Evolutionary conservation across 2,329 filamentous ascomycete genomes (phyloP).

Genomic region (Aureobasidium namibiae): DNA sequence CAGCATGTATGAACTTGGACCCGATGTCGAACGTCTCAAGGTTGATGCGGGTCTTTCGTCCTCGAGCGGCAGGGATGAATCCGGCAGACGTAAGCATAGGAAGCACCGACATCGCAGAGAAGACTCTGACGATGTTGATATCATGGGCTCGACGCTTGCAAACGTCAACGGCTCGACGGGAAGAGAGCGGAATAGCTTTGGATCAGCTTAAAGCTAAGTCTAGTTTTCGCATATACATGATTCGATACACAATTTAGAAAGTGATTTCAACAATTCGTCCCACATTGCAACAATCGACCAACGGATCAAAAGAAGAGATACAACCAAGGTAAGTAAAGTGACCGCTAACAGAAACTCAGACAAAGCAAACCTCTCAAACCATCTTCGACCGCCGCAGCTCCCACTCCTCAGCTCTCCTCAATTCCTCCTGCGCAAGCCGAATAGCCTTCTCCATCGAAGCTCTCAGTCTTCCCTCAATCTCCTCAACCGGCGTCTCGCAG

Average conservation of each 20-base stretch:
- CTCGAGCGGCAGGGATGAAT: not conserved
- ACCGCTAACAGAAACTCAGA: not conserved
- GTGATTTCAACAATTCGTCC: not conserved
- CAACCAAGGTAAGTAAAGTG: not conserved
- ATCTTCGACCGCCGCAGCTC: slow-evolving; percentile 26
- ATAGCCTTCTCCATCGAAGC: slow-evolving; percentile 25
- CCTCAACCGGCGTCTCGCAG: slow-evolving; percentile 45
- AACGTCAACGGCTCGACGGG: slow-evolving; percentile 7
- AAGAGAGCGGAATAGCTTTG: not conserved
- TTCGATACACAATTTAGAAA: not conserved
- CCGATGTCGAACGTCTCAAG: slow-evolving; percentile 26
- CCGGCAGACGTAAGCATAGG: not conserved
- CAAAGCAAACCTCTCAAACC: slow-evolving; percentile 9
- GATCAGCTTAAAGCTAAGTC: not conserved
- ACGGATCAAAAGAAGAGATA: not conserved
- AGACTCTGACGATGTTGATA: slow-evolving; percentile 1
- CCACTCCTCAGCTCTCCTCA: slow-evolving; percentile 26
- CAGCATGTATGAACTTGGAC: slow-evolving; percentile 27
- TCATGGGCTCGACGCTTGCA: slow-evolving; percentile 1
- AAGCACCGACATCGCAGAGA: not conserved
- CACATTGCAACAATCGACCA: not conserved
- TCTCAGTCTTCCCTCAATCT: slow-evolving; percentile 35
- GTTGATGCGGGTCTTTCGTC: slow-evolving; percentile 20
- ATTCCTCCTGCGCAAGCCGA: slow-evolving; percentile 24
- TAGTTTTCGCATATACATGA: not conserved